Percentiles rank a stretch among this genome's conserved stretches.
These are phyloP conservation scores for Marchantia paleacea DNA, from an alignment of 225 moss, liverwort and hornwort genomes.

Conservation along the genomic window DNA sequence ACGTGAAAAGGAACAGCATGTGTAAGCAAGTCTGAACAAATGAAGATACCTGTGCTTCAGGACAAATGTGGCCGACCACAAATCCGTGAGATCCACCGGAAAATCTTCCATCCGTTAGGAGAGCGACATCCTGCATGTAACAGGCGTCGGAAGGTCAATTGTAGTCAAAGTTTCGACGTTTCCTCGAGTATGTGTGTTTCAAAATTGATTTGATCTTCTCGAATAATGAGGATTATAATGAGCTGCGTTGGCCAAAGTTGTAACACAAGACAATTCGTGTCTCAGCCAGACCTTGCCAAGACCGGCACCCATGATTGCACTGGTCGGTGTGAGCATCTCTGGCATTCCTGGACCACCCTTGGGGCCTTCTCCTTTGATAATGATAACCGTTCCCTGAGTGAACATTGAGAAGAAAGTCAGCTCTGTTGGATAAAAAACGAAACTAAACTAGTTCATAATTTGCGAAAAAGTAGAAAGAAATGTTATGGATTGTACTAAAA, in stretches of 20 bases:
- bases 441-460: too few relatives aligned
- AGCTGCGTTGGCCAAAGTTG: background rate
- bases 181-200: background rate
- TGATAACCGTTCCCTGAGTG: slow-evolving; percentile 61
- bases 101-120: slow-evolving; percentile 88
- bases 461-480: too few relatives aligned
- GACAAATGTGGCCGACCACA: slow-evolving; percentile 87
- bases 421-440: background rate
- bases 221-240: background rate
- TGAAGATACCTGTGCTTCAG: slow-evolving; percentile 66
- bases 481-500: too few relatives aligned
- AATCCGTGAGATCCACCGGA: slow-evolving; percentile 95
- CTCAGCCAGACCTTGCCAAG: slow-evolving; percentile 66
- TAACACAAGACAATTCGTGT: background rate
- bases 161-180: background rate
- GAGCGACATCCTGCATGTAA: slow-evolving; percentile 64
- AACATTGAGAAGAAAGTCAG: background rate
- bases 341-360: slow-evolving; percentile 98
- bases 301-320: slow-evolving; percentile 92
- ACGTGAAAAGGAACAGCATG: too few relatives aligned
- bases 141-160: background rate
- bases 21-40: too few relatives aligned
- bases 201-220: background rate
- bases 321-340: slow-evolving; percentile 98
- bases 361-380: slow-evolving; percentile 84